These are phyloP conservation scores for Dactylis glomerata DNA, from an alignment of 176 grass and related monocot genomes.

Conservation along the genomic window DNA sequence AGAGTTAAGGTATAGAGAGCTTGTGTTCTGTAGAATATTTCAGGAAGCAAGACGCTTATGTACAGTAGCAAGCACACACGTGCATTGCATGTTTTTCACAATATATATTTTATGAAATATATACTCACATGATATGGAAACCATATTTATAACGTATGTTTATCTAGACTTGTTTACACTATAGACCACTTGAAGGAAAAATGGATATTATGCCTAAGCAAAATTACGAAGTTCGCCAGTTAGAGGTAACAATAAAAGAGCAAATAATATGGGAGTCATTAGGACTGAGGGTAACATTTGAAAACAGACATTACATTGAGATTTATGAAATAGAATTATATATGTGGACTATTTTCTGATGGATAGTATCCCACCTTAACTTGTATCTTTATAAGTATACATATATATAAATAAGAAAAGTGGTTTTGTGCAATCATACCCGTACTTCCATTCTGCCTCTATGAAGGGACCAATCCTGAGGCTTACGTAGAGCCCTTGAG, in stretches of 20 bases:
- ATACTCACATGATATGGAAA: neutral
- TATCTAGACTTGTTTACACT: neutral
- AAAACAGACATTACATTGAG: neutral
- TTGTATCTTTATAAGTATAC: neutral
- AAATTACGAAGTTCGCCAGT: neutral
- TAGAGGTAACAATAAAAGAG: neutral
- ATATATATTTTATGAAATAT: neutral
- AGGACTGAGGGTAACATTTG: neutral
- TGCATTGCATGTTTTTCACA: neutral
- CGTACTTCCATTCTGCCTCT: constrained; percentile 91
- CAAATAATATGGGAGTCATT: neutral
- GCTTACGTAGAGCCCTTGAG: constrained; percentile 80
- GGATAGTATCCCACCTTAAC: neutral
- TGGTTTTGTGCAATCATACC: constrained; percentile 42
- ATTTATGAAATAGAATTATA: neutral
- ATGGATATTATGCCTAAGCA: neutral
- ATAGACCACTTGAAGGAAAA: neutral
- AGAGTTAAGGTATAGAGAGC: neutral
- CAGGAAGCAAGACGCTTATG: neutral
- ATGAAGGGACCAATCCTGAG: constrained; percentile 85
- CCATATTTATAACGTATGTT: neutral
- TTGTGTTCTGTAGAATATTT: neutral
- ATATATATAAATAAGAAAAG: neutral
- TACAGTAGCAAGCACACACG: neutral
- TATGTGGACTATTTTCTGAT: neutral